A percentile compares a stretch with the other conserved stretches of the same genome.
phyloP scores from a whole-genome alignment of 2,329 filamentous ascomycete species.

The Pseudogymnoascus sp. region DNA sequence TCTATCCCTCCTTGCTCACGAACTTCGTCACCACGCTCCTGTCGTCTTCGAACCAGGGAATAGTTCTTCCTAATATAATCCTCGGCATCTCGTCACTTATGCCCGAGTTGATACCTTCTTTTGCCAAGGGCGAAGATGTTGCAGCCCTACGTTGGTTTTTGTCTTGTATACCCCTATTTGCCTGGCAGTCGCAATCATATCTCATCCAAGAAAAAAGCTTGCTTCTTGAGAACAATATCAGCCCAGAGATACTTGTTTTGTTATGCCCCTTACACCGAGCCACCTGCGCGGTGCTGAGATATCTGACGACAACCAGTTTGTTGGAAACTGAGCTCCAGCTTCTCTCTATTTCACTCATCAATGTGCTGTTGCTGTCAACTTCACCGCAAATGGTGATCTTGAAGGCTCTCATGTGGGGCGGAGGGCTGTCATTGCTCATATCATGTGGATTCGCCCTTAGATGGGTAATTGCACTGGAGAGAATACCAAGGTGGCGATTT shows the following conservation, averaged over 20 bases:
- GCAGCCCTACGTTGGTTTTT: conserved; percentile 72
- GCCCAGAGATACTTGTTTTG: conserved; percentile 36
- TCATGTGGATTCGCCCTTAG: conserved; percentile 65
- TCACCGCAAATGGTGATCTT: conserved; percentile 81
- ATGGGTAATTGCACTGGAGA: conserved; percentile 77
- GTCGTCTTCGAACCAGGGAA: conserved; percentile 49
- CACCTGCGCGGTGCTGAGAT: conserved; percentile 63
- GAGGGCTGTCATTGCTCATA: conserved; percentile 69
- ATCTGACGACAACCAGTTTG: conserved; percentile 81
- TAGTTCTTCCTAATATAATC: conserved; percentile 72
- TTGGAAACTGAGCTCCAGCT: conserved; percentile 81
- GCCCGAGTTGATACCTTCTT: conserved; percentile 56
- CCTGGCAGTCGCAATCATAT: background rate
- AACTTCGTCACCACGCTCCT: conserved; percentile 70
- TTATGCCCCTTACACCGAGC: conserved; percentile 80
- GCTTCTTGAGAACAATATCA: conserved; percentile 28
- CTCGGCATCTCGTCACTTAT: conserved; percentile 73
- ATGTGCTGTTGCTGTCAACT: conserved; percentile 65
- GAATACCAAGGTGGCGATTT: conserved; percentile 89
- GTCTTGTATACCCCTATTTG: conserved; percentile 58
- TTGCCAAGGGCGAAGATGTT: conserved; percentile 48
- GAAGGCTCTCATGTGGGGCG: conserved; percentile 75
- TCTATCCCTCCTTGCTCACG: conserved; percentile 75
- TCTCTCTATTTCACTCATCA: conserved; percentile 73
- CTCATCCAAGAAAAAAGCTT: conserved; percentile 12